Conservation (phyloP, 2,329 filamentous ascomycete genomes). For the Westerdykella aurantiaca region DNA sequence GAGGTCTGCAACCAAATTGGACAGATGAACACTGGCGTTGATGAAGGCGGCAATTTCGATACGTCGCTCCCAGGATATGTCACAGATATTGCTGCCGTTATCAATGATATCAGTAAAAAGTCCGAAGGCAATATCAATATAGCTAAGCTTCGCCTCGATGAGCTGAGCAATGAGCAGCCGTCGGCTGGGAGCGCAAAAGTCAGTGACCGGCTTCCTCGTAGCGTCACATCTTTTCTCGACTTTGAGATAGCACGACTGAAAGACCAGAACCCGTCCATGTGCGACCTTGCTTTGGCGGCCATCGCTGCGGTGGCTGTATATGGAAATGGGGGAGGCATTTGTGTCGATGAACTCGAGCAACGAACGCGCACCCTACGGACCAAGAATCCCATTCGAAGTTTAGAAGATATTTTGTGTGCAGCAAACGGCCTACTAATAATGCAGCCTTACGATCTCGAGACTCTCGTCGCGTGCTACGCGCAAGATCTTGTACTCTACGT, state of each 20-base stretch:
- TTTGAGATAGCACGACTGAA: background rate
- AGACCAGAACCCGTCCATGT: background rate
- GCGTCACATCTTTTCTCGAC: background rate
- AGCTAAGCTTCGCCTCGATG: constrained; percentile 1
- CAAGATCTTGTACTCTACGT: background rate
- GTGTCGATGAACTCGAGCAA: background rate
- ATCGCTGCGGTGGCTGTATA: background rate
- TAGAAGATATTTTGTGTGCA: background rate
- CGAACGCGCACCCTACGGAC: background rate
- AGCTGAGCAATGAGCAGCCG: background rate
- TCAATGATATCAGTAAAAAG: background rate
- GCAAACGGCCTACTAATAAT: background rate
- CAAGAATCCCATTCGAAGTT: background rate
- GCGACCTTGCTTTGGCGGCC: background rate
- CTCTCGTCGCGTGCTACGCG: background rate
- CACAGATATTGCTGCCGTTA: background rate
- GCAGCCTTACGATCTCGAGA: background rate
- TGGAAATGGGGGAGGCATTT: too few relatives aligned
- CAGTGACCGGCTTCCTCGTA: background rate
- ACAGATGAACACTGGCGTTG: background rate
- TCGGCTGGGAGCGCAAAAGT: background rate
- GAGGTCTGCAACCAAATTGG: constrained; percentile 1
- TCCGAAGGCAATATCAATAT: background rate
- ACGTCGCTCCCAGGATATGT: too few relatives aligned
- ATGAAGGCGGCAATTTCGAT: background rate